Evolutionary conservation across 2,329 filamentous ascomycete genomes (phyloP), one percentile per base, ranked within the genome.

Genomic region (Apiospora malaysiana): DNA sequence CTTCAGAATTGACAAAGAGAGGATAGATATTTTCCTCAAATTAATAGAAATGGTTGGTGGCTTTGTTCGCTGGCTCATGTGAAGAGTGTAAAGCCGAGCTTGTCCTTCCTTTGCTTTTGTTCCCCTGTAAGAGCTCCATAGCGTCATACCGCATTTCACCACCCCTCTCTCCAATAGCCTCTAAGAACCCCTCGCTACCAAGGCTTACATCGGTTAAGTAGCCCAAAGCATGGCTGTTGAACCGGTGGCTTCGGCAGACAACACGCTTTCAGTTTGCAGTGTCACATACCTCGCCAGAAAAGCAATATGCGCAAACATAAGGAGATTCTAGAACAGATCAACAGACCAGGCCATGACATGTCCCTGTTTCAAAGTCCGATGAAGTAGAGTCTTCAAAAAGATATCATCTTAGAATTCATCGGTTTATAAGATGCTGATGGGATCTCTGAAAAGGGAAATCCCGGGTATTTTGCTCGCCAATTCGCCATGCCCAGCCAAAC

Each of bases 381-480:
- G 56, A 10, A 6, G n/a, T 9, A 23, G 5, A 63, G 32, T 45
- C 43, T 37, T 68, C n/a, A 18, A 46, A 16, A 67, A 46, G 5
- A 43, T 27, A 27, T 12, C 42, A n/a, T 43, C 65, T 40, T 42
- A 46, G 65, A 47, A 68, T 68, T 37, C 66, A 45, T 47, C 66
- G 66, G 46, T 63, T 40, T 63, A 40, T 63, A 63, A 14, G n/a
- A 63, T 40, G 66, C 43, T 47, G 23, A 46, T 68, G 43, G 42
- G 25, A 67, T 45, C 42, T 32, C 66, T 67, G 42, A 27, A 67
- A 45, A 27, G n/a, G n/a, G n/a, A 45, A 67, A 67, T 56, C 67
- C 67, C 67, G 67, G 67, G 68, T 69, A 69, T 69, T 69, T 47
- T 69, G 49, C 32, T 69, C 51, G 68, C 68, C 68, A 69, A 37